Base-by-base conservation (phyloP, 805 yeast species). In the Barnettozyma wickerhamii region DNA sequence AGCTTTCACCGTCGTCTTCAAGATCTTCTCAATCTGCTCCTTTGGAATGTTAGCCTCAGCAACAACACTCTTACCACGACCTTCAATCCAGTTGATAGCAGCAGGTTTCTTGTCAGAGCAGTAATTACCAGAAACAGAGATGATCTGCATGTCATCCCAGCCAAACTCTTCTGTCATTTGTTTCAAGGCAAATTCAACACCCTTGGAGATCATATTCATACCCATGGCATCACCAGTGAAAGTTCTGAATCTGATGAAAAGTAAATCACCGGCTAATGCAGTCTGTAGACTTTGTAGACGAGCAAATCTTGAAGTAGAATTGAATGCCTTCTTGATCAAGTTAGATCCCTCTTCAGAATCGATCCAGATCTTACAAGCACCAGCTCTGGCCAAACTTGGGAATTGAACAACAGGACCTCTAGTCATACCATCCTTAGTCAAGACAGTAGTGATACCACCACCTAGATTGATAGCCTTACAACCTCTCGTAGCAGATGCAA, bases 201-300 rank as follows among this genome's bases (percentile, higher is more conserved):
- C 99, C 67, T 93, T 93, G 21, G 98, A 91, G 47, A 93, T 93
- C 99, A 93, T 93, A 63, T 93, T 93, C 99, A 93, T 93, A 50
- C 99, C 99, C 99, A 93, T 93, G 15, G 99, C 99, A 70, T 93
- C 99, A 64, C 99, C 99, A 15, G 99, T 93, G 30, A 96, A 89
- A n/a, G 99, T 95, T 62, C 90, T 80, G 72, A 93, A 93, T 58
- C 99, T 80, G 53, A 93, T 83, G 57, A 77, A 93, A 54, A 93
- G 71, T 52, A 84, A 71, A 36, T 84, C 84, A 23, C 99, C 99
- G 14, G 99, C 99, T 63, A 91, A 71, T 3, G 98, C 95, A 14
- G 97, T 88, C 63, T 88, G 85, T 50, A 91, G 71, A 53, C 84
- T 84, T 64, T 86, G 95, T 56, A 93, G 75, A 58, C 96, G 80